A percentile compares a stretch with the other conserved stretches of the same genome.
phyloP scores from a whole-genome alignment of 1,139 yeast species.

The Schizosaccharomyces versatilis region DNA sequence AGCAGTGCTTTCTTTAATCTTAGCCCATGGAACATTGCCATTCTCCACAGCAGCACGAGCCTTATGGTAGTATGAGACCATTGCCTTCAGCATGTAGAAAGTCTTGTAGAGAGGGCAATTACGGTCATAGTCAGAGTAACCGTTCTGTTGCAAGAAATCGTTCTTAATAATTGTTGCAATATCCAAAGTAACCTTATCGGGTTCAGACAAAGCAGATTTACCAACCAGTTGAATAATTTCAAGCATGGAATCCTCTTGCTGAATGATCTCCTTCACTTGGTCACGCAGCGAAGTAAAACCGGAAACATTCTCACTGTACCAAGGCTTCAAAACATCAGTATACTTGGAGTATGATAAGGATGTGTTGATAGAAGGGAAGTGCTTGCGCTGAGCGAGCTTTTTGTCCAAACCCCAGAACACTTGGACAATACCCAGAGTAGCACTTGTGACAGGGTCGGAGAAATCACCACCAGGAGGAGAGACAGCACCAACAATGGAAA shows the following conservation, averaged over 20 bases:
- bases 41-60: constrained; percentile 90
- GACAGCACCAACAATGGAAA: constrained; percentile 96
- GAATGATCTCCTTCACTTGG: constrained; percentile 77
- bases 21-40: constrained; percentile 76
- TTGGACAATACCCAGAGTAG: constrained; percentile 95
- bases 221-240: constrained; percentile 98
- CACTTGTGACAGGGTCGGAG: constrained; percentile 96
- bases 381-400: constrained; percentile 97
- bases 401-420: constrained; percentile 99
- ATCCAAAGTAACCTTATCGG: constrained; percentile 89
- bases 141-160: constrained; percentile 96
- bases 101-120: constrained; percentile 99
- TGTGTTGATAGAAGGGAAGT: constrained; percentile 96
- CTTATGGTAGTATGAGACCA: constrained; percentile 76
- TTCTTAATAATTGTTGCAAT: constrained; percentile 81
- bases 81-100: constrained; percentile 89
- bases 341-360: constrained; percentile 90
- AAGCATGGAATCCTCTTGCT: constrained; percentile 81
- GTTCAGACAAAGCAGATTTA: constrained; percentile 86
- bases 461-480: constrained; percentile 99
- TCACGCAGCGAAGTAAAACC: constrained; percentile 80
- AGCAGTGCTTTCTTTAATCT: constrained; percentile 64
- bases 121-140: constrained; percentile 92
- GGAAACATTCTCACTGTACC: constrained; percentile 67
- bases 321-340: constrained; percentile 65